These are phyloP conservation scores for Diaporthe citri DNA, from an alignment of 2,329 filamentous ascomycete species.

Conservation along the genomic window DNA sequence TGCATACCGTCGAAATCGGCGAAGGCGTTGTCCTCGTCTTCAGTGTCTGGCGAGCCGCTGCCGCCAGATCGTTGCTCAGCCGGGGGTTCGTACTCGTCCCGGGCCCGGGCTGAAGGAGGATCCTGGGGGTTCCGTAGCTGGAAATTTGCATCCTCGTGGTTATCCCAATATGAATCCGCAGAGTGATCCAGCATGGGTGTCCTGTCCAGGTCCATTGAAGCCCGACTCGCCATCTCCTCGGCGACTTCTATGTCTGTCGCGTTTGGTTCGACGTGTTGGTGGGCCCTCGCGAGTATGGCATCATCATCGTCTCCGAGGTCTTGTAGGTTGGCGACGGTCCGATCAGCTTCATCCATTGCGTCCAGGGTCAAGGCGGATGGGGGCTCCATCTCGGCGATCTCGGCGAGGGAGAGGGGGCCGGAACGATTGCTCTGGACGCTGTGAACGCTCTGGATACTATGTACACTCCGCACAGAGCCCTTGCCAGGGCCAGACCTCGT, in stretches of 20 bases:
- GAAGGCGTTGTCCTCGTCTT: slow-evolving; percentile 77
- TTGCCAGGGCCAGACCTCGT: slow-evolving; percentile 68
- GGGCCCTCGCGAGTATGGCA: slow-evolving; percentile 51
- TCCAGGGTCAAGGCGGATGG: slow-evolving; percentile 62
- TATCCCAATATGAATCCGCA: slow-evolving; percentile 37
- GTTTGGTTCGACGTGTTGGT: slow-evolving; percentile 52
- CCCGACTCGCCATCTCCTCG: slow-evolving; percentile 37
- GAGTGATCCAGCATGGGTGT: slow-evolving; percentile 42
- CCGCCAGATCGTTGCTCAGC: slow-evolving; percentile 60
- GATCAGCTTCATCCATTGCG: slow-evolving; percentile 68
- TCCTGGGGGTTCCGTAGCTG: slow-evolving; percentile 35
- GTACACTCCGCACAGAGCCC: slow-evolving; percentile 58
- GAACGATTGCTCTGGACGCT: slow-evolving; percentile 58
- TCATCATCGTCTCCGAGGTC: slow-evolving; percentile 54
- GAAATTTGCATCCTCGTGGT: slow-evolving; percentile 20
- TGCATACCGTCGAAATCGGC: slow-evolving; percentile 87
- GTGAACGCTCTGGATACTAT: slow-evolving; percentile 36
- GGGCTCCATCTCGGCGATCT: slow-evolving; percentile 69
- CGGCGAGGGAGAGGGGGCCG: slow-evolving; percentile 64
- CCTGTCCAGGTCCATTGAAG: slow-evolving; percentile 28
- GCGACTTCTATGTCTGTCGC: slow-evolving; percentile 41
- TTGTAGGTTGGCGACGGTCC: slow-evolving; percentile 48
- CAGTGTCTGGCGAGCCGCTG: slow-evolving; percentile 70
- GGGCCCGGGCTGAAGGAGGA: slow-evolving; percentile 37
- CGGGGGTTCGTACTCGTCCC: slow-evolving; percentile 41